These are phyloP conservation scores for Escovopsis sp. DNA, from an alignment of 2,329 filamentous ascomycete species.

Conservation along the genomic window DNA sequence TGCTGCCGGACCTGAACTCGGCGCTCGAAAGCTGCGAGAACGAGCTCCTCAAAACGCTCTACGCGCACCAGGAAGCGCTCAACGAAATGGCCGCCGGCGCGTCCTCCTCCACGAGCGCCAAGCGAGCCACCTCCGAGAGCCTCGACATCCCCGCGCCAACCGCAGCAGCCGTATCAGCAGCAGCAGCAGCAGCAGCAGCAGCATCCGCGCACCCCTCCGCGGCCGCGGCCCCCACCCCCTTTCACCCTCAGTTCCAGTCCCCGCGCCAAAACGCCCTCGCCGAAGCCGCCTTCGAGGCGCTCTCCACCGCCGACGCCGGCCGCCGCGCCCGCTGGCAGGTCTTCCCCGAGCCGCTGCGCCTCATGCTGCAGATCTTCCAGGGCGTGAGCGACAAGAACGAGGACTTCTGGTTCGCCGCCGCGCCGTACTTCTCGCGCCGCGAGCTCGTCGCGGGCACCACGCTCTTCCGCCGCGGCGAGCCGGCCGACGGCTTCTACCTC, in stretches of 20 bases:
- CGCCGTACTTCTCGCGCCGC: slow-evolving; percentile 57
- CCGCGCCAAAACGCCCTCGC: slow-evolving; percentile 66
- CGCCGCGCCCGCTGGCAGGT: slow-evolving; percentile 58
- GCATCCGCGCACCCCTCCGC: too few species aligned
- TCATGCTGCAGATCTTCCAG: slow-evolving; percentile 92
- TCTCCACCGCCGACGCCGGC: slow-evolving; percentile 49
- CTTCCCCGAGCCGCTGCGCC: slow-evolving; percentile 77
- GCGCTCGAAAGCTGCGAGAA: slow-evolving; percentile 93
- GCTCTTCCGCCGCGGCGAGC: slow-evolving; percentile 64
- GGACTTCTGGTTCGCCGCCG: slow-evolving; percentile 84
- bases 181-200: too few species aligned
- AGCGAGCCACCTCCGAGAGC: slow-evolving; percentile 25
- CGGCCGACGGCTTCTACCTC: slow-evolving; percentile 74
- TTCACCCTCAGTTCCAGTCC: slow-evolving; percentile 47
- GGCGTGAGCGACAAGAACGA: slow-evolving; percentile 73
- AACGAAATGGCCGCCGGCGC: slow-evolving; percentile 14
- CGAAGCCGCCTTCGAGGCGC: slow-evolving; percentile 59
- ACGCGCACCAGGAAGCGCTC: slow-evolving; percentile 50
- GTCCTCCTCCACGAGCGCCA: slow-evolving; percentile 10
- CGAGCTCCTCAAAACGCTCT: slow-evolving; percentile 70
- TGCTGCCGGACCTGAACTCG: slow-evolving; percentile 83
- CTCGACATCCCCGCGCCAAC: slow-evolving; percentile 31
- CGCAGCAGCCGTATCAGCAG: too few species aligned
- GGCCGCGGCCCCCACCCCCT: slow-evolving; percentile 17
- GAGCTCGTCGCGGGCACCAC: slow-evolving; percentile 54